A percentile compares a stretch with the other conserved stretches of the same genome.
Conservation (phyloP, 2,329 filamentous ascomycete genomes). For the Westerdykella sp. region DNA sequence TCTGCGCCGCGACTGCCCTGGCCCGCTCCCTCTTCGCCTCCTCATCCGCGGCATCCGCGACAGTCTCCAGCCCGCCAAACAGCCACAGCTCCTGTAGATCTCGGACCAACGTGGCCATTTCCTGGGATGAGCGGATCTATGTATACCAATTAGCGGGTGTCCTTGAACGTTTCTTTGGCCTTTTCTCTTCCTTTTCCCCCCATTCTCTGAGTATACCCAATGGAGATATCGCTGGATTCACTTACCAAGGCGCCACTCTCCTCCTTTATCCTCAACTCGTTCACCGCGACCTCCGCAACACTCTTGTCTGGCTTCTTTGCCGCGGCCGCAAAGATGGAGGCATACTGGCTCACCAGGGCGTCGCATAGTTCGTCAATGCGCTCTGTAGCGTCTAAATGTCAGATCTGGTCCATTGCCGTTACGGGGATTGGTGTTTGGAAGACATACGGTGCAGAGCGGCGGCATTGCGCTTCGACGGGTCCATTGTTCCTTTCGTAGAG, state of each 20-base stretch:
- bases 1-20: conserved; percentile 15
- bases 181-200: too few species aligned
- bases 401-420: too few species aligned
- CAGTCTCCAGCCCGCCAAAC: conserved; percentile 57
- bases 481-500: conserved; percentile 23
- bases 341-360: conserved; percentile 47
- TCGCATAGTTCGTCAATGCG: conserved; percentile 38
- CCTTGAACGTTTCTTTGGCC: too few species aligned
- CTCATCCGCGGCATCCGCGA: conserved; percentile 33
- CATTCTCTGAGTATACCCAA: neutral
- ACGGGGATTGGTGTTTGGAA: too few species aligned
- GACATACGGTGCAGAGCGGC: conserved; percentile 35
- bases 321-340: conserved; percentile 48
- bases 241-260: conserved; percentile 54
- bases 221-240: conserved; percentile 2
- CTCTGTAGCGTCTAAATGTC: conserved; percentile 15
- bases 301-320: conserved; percentile 48
- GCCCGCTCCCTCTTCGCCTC: conserved; percentile 20
- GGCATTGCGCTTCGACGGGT: conserved; percentile 38
- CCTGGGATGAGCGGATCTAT: conserved; percentile 55
- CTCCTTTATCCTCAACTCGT: conserved; percentile 53
- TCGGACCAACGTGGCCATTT: conserved; percentile 55
- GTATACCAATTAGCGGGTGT: too few species aligned
- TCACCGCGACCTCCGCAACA: conserved; percentile 51
- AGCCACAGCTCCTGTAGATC: conserved; percentile 62